Conservation (phyloP, 192 early-diverging fungal species). For the Umbelopsis sp. region DNA sequence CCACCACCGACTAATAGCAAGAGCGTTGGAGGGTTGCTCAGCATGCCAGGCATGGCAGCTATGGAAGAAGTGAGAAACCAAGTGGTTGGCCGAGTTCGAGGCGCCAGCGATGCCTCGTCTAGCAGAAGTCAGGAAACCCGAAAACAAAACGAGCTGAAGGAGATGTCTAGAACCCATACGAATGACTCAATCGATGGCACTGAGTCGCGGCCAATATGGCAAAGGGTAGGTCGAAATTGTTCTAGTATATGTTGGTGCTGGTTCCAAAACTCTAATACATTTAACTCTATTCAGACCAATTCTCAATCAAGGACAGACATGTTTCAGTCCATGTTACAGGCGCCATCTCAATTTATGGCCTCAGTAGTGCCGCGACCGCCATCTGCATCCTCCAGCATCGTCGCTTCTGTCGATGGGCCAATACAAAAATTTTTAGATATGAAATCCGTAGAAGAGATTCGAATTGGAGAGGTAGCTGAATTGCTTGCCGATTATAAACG, state of each 20-base stretch:
- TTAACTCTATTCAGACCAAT: background rate
- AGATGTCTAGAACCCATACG: slow-evolving; percentile 14
- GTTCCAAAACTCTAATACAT: background rate
- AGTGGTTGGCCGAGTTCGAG: slow-evolving; percentile 20
- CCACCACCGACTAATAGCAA: slow-evolving; percentile 2
- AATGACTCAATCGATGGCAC: background rate
- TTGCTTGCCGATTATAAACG: slow-evolving; percentile 43
- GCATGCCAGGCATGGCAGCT: slow-evolving; percentile 18
- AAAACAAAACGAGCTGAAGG: slow-evolving; percentile 12
- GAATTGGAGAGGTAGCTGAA: slow-evolving; percentile 37
- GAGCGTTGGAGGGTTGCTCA: slow-evolving; percentile 1
- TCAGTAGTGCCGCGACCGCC: slow-evolving; percentile 18
- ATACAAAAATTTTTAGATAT: slow-evolving; percentile 30
- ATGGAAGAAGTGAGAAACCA: slow-evolving; percentile 27
- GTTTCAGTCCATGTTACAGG: slow-evolving; percentile 27
- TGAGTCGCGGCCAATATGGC: background rate
- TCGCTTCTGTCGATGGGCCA: slow-evolving; percentile 15
- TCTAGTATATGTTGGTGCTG: background rate
- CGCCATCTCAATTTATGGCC: slow-evolving; percentile 25
- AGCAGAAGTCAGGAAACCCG: slow-evolving; percentile 12
- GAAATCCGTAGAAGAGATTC: slow-evolving; percentile 35
- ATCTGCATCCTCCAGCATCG: background rate
- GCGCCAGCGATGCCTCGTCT: slow-evolving; percentile 7
- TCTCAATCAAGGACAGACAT: slow-evolving; percentile 16
- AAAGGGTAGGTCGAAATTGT: background rate